phyloP scores from a whole-genome alignment of 2,329 filamentous ascomycete species.

The Juglanconis juglandina region DNA sequence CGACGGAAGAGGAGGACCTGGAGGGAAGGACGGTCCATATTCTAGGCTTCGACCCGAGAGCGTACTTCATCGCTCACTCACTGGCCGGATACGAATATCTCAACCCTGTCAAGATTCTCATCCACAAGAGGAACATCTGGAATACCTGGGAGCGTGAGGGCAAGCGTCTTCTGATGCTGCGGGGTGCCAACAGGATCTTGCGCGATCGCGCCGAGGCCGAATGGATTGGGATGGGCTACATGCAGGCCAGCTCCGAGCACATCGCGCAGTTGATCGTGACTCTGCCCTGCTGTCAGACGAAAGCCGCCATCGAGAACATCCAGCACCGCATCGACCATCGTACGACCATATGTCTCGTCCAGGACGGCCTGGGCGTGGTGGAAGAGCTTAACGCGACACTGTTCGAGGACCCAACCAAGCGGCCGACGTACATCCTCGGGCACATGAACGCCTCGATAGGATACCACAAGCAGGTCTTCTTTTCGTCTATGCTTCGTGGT shows the following conservation, averaged over 20 bases:
- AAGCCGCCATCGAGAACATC: constrained; percentile 24
- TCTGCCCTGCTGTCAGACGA: constrained; percentile 24
- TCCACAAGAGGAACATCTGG: constrained; percentile 20
- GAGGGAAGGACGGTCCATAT: constrained; percentile 12
- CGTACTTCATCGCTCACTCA: constrained; percentile 28
- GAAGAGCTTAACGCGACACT: constrained; percentile 70
- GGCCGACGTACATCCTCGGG: constrained; percentile 76
- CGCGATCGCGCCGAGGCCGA: constrained; percentile 23
- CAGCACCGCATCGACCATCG: constrained; percentile 29
- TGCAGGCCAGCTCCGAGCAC: constrained; percentile 15
- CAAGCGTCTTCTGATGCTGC: constrained; percentile 20
- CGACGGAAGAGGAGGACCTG: not conserved
- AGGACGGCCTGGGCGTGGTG: constrained; percentile 64
- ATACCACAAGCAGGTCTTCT: constrained; percentile 36
- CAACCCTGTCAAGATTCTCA: constrained; percentile 28
- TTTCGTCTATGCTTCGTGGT: constrained; percentile 36
- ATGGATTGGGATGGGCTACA: constrained; percentile 16
- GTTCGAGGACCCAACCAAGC: constrained; percentile 61
- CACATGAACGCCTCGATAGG: constrained; percentile 49
- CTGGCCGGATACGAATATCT: constrained; percentile 26
- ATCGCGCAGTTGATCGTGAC: constrained; percentile 31
- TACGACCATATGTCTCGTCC: constrained; percentile 33
- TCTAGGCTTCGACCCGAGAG: constrained; percentile 14
- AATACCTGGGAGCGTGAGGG: constrained; percentile 25
- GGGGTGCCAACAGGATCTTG: constrained; percentile 14